Conservation (phyloP, 2,329 filamentous ascomycete genomes). For the Elsinoe fawcettii region DNA sequence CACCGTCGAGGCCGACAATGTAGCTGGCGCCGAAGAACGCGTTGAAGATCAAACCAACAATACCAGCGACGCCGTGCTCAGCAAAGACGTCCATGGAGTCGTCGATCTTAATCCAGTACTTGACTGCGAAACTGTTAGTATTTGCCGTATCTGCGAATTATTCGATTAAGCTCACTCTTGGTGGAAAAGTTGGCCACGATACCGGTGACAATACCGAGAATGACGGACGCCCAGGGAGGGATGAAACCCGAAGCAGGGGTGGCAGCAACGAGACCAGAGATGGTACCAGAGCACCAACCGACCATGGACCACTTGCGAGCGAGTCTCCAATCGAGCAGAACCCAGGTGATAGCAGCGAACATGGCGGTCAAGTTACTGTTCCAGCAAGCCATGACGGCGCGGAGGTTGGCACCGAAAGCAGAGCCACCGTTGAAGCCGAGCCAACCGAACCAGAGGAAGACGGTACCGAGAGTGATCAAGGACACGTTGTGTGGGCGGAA, state of each 20-base stretch:
- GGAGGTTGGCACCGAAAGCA: conserved; percentile 60
- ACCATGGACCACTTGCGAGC: conserved; percentile 93
- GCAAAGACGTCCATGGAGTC: conserved; percentile 88
- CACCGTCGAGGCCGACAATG: conserved; percentile 67
- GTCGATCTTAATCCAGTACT: conserved; percentile 70
- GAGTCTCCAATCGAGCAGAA: conserved; percentile 88
- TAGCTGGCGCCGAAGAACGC: conserved; percentile 61
- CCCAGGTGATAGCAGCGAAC: conserved; percentile 89
- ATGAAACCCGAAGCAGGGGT: conserved; percentile 78
- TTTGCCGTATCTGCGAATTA: conserved; percentile 16
- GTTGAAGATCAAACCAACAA: conserved; percentile 72
- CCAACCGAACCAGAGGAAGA: conserved; percentile 98
- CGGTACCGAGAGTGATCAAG: conserved; percentile 87
- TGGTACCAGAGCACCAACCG: conserved; percentile 83
- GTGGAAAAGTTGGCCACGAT: conserved; percentile 76
- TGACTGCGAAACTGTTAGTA: conserved; percentile 39
- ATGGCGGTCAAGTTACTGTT: conserved; percentile 91
- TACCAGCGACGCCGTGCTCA: conserved; percentile 78
- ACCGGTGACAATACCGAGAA: conserved; percentile 54
- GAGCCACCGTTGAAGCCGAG: conserved; percentile 91
- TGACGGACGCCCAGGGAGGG: conserved; percentile 55
- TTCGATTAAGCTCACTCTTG: conserved; percentile 59
- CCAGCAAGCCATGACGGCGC: conserved; percentile 95
- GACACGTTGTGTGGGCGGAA: conserved; percentile 99
- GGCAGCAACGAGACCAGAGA: conserved; percentile 80